A percentile compares a stretch with the other conserved stretches of the same genome.
Evolutionary conservation across 495 filamentous ascomycete species (phyloP).

Genomic region (Hypoxylon intermedium): DNA sequence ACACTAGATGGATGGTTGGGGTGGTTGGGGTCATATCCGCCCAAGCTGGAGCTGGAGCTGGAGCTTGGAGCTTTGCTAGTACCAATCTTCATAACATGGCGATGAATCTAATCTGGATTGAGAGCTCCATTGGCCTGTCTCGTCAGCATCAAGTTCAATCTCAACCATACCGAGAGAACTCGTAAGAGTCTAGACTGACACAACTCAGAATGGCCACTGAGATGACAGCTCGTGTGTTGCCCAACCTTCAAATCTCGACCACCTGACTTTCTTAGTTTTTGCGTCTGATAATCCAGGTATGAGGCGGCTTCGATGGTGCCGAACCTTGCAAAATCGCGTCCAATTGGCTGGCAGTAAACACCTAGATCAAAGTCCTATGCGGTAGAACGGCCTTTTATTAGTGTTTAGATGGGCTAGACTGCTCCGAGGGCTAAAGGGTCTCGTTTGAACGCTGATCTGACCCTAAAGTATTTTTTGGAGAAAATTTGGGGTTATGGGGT

Average conservation of each 20-base stretch:
- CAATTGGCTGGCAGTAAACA: conserved; percentile 17
- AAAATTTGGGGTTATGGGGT: conserved; percentile 38
- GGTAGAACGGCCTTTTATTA: conserved; percentile 37
- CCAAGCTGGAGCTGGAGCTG: conserved; percentile 8
- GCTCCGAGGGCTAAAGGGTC: conserved; percentile 29
- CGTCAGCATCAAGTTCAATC: conserved; percentile 3
- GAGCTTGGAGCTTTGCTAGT: conserved; percentile 9
- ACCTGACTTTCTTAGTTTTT: conserved; percentile 25
- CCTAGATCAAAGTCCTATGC: conserved; percentile 35
- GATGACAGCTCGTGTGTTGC: background rate
- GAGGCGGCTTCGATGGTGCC: conserved; percentile 25
- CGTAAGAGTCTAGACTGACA: conserved; percentile 17
- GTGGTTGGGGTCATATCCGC: background rate
- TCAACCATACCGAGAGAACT: background rate
- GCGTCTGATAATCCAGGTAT: conserved; percentile 2
- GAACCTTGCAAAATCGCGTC: conserved; percentile 21
- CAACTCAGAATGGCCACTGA: conserved; percentile 21
- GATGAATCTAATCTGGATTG: conserved; percentile 6
- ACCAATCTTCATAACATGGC: conserved; percentile 6
- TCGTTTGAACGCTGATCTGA: conserved; percentile 30
- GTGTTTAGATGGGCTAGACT: conserved; percentile 29
- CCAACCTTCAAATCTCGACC: conserved; percentile 8
- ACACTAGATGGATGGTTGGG: background rate
- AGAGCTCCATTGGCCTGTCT: conserved; percentile 4
- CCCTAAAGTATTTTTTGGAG: conserved; percentile 28